A percentile compares a stretch with the other conserved stretches of the same genome.
phyloP scores from a whole-genome alignment of 176 grass and related monocot genomes.

The Dactylis glomerata region DNA sequence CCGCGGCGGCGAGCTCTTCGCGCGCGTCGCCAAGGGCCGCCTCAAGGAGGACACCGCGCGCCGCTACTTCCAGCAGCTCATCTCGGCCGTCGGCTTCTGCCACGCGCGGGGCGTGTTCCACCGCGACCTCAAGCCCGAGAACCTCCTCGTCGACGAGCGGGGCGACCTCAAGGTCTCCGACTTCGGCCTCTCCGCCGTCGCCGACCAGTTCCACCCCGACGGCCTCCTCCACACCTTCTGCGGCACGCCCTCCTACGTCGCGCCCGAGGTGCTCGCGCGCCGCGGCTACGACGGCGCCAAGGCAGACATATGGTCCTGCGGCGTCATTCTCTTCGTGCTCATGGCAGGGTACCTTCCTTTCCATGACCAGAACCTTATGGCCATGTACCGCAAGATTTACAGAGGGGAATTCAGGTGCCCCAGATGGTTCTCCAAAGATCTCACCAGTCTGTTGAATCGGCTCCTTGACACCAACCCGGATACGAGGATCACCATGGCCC shows the following conservation, averaged over 20 bases:
- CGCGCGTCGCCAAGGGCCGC: slow-evolving; percentile 81
- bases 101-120: slow-evolving; percentile 90
- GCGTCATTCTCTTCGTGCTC: slow-evolving; percentile 87
- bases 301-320: slow-evolving; percentile 94
- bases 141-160: slow-evolving; percentile 77
- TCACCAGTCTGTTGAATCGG: slow-evolving; percentile 48
- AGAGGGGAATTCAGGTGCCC: slow-evolving; percentile 87
- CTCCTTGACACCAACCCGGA: slow-evolving; percentile 82
- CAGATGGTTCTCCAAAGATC: slow-evolving; percentile 85
- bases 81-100: slow-evolving; percentile 94
- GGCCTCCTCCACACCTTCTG: slow-evolving; percentile 98
- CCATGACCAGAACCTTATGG: slow-evolving; percentile 90
- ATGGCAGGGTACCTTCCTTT: slow-evolving; percentile 97
- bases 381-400: slow-evolving; percentile 98
- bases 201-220: slow-evolving; percentile 83
- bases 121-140: slow-evolving; percentile 98
- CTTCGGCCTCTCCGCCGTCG: slow-evolving; percentile 88
- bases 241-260: slow-evolving; percentile 90
- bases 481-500: slow-evolving; percentile 65
- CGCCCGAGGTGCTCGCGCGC: slow-evolving; percentile 82
- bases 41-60: slow-evolving; percentile 90
- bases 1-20: slow-evolving; percentile 89
- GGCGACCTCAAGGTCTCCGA: slow-evolving; percentile 98
- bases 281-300: slow-evolving; percentile 88
- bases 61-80: slow-evolving; percentile 88